Base-by-base conservation (phyloP, 2,329 filamentous ascomycete species). In the Diaporthe nobilis region DNA sequence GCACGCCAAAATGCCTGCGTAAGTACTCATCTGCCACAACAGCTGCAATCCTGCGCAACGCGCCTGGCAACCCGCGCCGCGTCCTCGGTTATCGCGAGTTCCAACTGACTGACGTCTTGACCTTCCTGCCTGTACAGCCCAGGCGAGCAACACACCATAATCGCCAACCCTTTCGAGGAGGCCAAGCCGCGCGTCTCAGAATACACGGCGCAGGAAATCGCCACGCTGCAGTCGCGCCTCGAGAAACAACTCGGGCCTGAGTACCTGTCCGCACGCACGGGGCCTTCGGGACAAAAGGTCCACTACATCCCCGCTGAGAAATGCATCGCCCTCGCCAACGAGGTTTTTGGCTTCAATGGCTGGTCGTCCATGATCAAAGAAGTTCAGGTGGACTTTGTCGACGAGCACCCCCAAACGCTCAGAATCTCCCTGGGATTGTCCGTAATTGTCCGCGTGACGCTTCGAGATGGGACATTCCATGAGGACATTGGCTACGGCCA, bases 401-500 rank as follows among this genome's bases (percentile, higher is more conserved):
- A 98, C 81, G 95, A 98, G 85, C 92, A 93, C 80, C 90, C 92
- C 22, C 90, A 93, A 80, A 95, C 92, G 12, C 90, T 93, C 77
- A 96, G 93, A 82, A 92, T 98, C 80, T 95, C 91, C 78, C 88
- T 98, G 49, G 97, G 97, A 0, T 84, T 99, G 51, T 97, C 95
- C 1, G 96, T 98, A 71, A 95, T 98, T 77, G 92, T 98, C 75
- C 92, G 97, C 75, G 94, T 99, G 47, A 98, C 95, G 2, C 86
- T 99, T 72, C 93, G 93, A 77, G 96, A 98, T 85, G 97, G 97
- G 63, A 97, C 96, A n/a, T 98, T 92, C 82, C 97, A 98, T 83
- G 97, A 99, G 89, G 97, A 99, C 82, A 94, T 98, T 77, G 97
- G 97, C 39, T 99, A 99, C 81, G 97, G 97, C 10, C 94, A 97